Evolutionary conservation across 2,329 filamentous ascomycete species (phyloP).

Genomic region (Fusarium sp.): DNA sequence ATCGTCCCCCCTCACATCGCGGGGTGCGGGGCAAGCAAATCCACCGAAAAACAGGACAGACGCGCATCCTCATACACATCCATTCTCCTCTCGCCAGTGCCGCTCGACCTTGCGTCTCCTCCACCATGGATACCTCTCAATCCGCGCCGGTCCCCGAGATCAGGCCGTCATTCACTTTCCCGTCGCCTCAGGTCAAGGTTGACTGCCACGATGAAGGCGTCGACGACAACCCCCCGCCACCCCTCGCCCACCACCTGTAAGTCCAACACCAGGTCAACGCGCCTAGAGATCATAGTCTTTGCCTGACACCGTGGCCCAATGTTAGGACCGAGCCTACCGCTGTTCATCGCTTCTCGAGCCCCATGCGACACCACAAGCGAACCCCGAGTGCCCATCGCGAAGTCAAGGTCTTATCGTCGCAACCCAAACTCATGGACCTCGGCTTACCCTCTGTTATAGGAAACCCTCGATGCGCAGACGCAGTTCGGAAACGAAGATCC

Average conservation of each 20-base stretch:
- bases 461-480: slow-evolving; percentile 91
- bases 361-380: slow-evolving; percentile 68
- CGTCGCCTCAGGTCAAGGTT: slow-evolving; percentile 48
- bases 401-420: slow-evolving; percentile 61
- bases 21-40: slow-evolving; percentile 40
- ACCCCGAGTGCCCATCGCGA: slow-evolving; percentile 69
- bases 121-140: slow-evolving; percentile 40
- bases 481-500: slow-evolving; percentile 87
- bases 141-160: slow-evolving; percentile 30
- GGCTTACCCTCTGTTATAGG: slow-evolving; percentile 60
- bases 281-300: slow-evolving; percentile 1
- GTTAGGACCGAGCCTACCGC: slow-evolving; percentile 58
- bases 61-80: neutral
- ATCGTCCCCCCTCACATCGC: slow-evolving; percentile 6
- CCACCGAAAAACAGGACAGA: slow-evolving; percentile 6
- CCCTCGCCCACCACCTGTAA: slow-evolving; percentile 57
- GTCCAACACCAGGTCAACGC: slow-evolving; percentile 38
- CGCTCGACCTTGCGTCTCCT: neutral
- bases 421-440: neutral
- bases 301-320: slow-evolving; percentile 3
- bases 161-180: slow-evolving; percentile 39
- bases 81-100: neutral
- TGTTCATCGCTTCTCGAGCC: slow-evolving; percentile 60
- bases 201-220: slow-evolving; percentile 45
- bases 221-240: slow-evolving; percentile 45